Percentiles rank a stretch among this genome's conserved stretches.
These are phyloP conservation scores for Aureobasidium melanogenum DNA, from an alignment of 2,329 filamentous ascomycete species.

Conservation along the genomic window DNA sequence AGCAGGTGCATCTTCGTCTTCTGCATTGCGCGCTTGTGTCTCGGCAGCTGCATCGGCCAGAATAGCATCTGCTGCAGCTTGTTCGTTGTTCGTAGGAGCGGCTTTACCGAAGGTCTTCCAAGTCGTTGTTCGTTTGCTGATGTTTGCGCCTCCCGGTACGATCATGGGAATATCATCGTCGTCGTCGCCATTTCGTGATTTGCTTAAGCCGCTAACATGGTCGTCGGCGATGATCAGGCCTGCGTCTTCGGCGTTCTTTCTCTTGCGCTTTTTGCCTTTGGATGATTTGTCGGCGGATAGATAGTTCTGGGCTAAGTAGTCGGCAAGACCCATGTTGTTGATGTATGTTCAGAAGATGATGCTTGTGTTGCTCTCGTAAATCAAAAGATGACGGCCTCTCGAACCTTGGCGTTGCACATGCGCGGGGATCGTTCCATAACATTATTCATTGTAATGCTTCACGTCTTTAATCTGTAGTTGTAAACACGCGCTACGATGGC, in stretches of 20 bases:
- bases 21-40: slow-evolving; percentile 20
- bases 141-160: slow-evolving; percentile 45
- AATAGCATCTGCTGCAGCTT: slow-evolving; percentile 51
- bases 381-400: neutral
- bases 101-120: slow-evolving; percentile 64
- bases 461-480: neutral
- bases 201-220: slow-evolving; percentile 45
- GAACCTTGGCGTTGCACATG: slow-evolving; percentile 3
- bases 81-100: slow-evolving; percentile 42
- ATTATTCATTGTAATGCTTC: neutral
- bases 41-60: slow-evolving; percentile 27
- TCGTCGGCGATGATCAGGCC: slow-evolving; percentile 44
- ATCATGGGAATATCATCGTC: slow-evolving; percentile 46
- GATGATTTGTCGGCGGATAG: slow-evolving; percentile 54
- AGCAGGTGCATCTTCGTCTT: slow-evolving; percentile 40
- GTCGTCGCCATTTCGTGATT: slow-evolving; percentile 35
- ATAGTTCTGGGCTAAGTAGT: slow-evolving; percentile 88
- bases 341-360: neutral
- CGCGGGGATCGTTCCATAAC: neutral
- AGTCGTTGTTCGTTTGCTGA: slow-evolving; percentile 70
- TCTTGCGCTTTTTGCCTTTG: slow-evolving; percentile 45
- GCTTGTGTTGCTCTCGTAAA: neutral
- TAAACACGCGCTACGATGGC: slow-evolving; percentile 49
- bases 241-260: slow-evolving; percentile 30
- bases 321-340: slow-evolving; percentile 55